Percentiles rank a stretch among this genome's conserved stretches.
Evolutionary conservation across 2,329 filamentous ascomycete genomes (phyloP).

Genomic region (Penicillium corylophilum): DNA sequence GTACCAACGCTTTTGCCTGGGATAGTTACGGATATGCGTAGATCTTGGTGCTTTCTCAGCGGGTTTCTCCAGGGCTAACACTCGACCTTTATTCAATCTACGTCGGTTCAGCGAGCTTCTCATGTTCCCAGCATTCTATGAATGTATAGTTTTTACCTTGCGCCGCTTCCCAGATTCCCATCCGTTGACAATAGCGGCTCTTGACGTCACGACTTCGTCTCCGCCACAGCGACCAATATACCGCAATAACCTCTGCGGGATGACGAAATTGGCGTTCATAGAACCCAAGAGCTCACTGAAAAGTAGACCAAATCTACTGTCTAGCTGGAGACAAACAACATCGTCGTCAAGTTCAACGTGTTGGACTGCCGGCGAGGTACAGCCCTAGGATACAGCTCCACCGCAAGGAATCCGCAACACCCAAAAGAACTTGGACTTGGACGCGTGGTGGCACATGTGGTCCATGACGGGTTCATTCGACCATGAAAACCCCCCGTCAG

Average conservation of each 20-base stretch:
- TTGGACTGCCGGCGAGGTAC: not conserved
- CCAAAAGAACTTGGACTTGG: not conserved
- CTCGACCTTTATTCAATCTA: not conserved
- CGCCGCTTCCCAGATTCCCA: not conserved
- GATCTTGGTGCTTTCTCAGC: not conserved
- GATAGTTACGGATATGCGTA: not conserved
- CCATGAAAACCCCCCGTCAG: constrained; percentile 1
- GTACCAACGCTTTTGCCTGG: not conserved
- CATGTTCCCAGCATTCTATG: not conserved
- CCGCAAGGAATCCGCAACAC: not conserved
- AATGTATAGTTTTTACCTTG: not conserved
- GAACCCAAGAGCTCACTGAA: not conserved
- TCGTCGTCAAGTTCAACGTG: not conserved
- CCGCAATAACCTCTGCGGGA: not conserved
- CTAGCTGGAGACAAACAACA: not conserved
- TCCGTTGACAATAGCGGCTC: not conserved
- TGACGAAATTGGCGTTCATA: not conserved
- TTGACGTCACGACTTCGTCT: constrained; percentile 22
- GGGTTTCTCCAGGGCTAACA: too few species aligned
- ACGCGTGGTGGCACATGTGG: not conserved
- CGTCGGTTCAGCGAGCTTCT: not conserved
- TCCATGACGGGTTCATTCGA: constrained; percentile 8
- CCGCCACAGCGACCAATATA: constrained; percentile 1
- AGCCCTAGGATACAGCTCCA: not conserved
- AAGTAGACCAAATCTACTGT: not conserved